A percentile compares a stretch with the other conserved stretches of the same genome.
phyloP scores from a whole-genome alignment of 768 basidiomycete species.

The Auriscalpium vulgare region DNA sequence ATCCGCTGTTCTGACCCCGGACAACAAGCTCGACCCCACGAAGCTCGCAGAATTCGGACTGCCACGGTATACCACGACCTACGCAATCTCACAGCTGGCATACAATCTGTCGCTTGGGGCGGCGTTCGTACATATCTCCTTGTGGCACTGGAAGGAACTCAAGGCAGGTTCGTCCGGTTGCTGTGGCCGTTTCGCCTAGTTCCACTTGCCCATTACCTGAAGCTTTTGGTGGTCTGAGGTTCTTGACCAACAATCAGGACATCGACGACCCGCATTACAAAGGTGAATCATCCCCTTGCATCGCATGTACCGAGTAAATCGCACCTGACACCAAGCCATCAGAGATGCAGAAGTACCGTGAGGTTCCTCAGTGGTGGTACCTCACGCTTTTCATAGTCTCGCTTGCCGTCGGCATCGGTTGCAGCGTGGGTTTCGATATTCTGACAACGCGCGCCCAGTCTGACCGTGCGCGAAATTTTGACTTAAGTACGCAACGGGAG shows the following conservation, averaged over 20 bases:
- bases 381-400: constrained; percentile 35
- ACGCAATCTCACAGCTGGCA: constrained; percentile 38
- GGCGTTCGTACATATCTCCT: constrained; percentile 38
- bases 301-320: neutral
- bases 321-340: neutral
- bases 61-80: constrained; percentile 35
- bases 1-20: constrained; percentile 29
- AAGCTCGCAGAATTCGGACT: constrained; percentile 23
- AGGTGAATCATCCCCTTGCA: constrained; percentile 21
- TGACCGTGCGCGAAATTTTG: neutral
- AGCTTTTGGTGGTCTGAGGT: constrained; percentile 37
- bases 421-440: constrained; percentile 21
- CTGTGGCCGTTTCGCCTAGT: neutral
- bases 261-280: constrained; percentile 44
- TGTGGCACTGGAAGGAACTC: constrained; percentile 48
- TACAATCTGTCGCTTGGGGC: constrained; percentile 45
- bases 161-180: constrained; percentile 25
- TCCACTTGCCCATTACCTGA: neutral
- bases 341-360: constrained; percentile 45
- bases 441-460: neutral
- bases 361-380: constrained; percentile 51
- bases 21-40: constrained; percentile 28
- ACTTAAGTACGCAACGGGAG: constrained; percentile 24
- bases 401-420: constrained; percentile 41
- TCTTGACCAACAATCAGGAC: constrained; percentile 31